Conservation (phyloP, 208 protist species). For the Herpetomonas tarakana region DNA sequence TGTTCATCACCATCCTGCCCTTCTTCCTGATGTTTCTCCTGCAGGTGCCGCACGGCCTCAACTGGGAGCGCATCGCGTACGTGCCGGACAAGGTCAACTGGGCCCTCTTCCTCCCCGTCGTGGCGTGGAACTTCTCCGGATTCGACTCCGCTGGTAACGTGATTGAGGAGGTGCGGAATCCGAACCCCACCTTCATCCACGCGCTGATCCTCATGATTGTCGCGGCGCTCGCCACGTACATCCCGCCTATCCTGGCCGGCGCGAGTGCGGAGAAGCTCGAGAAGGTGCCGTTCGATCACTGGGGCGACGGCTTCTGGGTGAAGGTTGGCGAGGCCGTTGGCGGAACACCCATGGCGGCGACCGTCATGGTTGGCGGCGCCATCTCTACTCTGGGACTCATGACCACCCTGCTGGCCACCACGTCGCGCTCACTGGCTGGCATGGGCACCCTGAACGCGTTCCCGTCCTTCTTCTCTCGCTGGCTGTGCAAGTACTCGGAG, state of each 20-base stretch:
- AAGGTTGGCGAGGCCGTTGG: slow-evolving; percentile 83
- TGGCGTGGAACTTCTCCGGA: slow-evolving; percentile 90
- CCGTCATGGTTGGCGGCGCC: slow-evolving; percentile 75
- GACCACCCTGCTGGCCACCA: slow-evolving; percentile 83
- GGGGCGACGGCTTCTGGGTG: slow-evolving; percentile 88
- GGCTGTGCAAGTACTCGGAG: slow-evolving; percentile 54
- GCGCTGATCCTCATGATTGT: slow-evolving; percentile 83
- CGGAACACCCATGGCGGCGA: slow-evolving; percentile 60
- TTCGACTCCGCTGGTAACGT: slow-evolving; percentile 90
- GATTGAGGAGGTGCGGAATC: slow-evolving; percentile 87
- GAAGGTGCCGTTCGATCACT: slow-evolving; percentile 59
- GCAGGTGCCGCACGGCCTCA: slow-evolving; percentile 74
- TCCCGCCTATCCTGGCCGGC: slow-evolving; percentile 81
- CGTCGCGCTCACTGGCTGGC: slow-evolving; percentile 78
- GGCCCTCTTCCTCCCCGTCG: slow-evolving; percentile 81
- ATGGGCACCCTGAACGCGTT: slow-evolving; percentile 88
- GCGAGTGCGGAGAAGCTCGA: slow-evolving; percentile 53
- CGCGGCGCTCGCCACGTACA: slow-evolving; percentile 74
- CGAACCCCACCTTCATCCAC: slow-evolving; percentile 78
- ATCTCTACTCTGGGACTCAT: slow-evolving; percentile 85
- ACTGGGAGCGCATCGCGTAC: slow-evolving; percentile 70
- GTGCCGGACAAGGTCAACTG: slow-evolving; percentile 76
- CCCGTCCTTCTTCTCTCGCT: slow-evolving; percentile 59
- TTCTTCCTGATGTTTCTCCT: slow-evolving; percentile 87
- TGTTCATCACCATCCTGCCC: slow-evolving; percentile 83